phyloP scores from a whole-genome alignment of 2,329 filamentous ascomycete species.

The Fusarium chuoi region DNA sequence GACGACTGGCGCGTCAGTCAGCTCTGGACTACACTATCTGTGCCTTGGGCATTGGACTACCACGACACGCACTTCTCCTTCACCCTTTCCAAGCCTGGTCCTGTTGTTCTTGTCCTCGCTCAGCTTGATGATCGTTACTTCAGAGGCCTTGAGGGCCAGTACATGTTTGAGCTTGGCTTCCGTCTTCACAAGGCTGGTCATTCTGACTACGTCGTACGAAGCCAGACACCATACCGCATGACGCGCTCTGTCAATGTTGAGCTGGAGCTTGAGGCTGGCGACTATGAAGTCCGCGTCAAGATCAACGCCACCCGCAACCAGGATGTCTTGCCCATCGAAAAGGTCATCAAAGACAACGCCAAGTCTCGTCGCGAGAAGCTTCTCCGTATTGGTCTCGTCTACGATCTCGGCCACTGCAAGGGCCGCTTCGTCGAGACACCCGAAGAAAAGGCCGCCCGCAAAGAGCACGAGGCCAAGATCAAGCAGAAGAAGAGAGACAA shows the following conservation, averaged over 20 bases:
- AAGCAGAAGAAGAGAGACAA: constrained; percentile 52
- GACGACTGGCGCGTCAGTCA: constrained; percentile 63
- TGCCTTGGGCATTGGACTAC: constrained; percentile 67
- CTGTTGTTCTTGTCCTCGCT: constrained; percentile 65
- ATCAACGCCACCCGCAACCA: constrained; percentile 73
- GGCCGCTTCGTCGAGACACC: constrained; percentile 61
- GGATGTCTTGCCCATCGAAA: constrained; percentile 65
- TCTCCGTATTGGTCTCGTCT: constrained; percentile 73
- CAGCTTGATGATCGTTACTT: constrained; percentile 70
- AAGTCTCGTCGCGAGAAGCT: constrained; percentile 76
- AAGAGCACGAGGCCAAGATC: constrained; percentile 57
- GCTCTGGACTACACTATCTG: constrained; percentile 61
- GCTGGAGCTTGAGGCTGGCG: constrained; percentile 77
- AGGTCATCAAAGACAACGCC: constrained; percentile 73
- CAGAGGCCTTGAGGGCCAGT: constrained; percentile 66
- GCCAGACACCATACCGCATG: constrained; percentile 67
- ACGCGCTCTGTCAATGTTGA: constrained; percentile 81
- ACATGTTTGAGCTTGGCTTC: constrained; percentile 64
- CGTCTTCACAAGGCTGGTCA: constrained; percentile 61
- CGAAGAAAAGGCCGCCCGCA: constrained; percentile 60
- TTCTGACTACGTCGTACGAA: constrained; percentile 66
- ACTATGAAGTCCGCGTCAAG: constrained; percentile 80
- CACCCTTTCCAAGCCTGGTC: constrained; percentile 58
- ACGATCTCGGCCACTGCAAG: constrained; percentile 77
- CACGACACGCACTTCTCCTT: constrained; percentile 65